These are phyloP conservation scores for Leptodontidium sp. DNA, from an alignment of 2,329 filamentous ascomycete genomes.

Conservation along the genomic window DNA sequence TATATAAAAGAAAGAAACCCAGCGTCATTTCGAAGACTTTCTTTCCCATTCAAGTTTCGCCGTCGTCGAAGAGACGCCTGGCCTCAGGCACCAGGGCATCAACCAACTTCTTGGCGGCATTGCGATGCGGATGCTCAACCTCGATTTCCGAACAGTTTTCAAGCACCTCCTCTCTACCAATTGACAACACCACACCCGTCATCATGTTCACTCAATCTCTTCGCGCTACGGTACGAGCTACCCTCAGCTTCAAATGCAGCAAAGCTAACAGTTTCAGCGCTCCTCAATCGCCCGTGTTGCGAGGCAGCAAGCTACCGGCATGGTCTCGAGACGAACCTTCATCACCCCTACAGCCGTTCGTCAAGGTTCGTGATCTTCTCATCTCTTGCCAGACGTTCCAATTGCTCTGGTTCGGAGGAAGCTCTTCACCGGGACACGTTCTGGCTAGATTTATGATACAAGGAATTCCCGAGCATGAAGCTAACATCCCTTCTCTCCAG, in stretches of 20 bases:
- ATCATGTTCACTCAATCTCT: slow-evolving; percentile 49
- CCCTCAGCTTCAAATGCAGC: slow-evolving; percentile 31
- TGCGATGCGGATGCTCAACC: slow-evolving; percentile 16
- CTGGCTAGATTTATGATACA: neutral
- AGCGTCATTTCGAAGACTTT: too few species aligned
- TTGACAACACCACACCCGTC: slow-evolving; percentile 43
- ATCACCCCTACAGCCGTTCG: slow-evolving; percentile 48
- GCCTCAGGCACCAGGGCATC: slow-evolving; percentile 10
- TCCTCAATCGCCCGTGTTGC: slow-evolving; percentile 47
- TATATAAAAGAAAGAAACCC: too few species aligned
- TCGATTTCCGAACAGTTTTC: slow-evolving; percentile 26
- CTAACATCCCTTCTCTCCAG: slow-evolving; percentile 57
- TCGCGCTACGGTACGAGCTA: slow-evolving; percentile 46
- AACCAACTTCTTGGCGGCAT: neutral
- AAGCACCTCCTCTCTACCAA: slow-evolving; percentile 39
- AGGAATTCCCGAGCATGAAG: slow-evolving; percentile 3
- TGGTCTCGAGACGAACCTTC: slow-evolving; percentile 46
- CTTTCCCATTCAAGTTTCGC: too few species aligned
- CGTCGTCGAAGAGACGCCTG: neutral
- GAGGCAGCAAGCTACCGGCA: slow-evolving; percentile 44
- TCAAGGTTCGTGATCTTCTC: slow-evolving; percentile 43
- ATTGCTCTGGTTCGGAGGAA: neutral
- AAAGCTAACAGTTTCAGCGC: slow-evolving; percentile 45
- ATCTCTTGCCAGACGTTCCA: neutral
- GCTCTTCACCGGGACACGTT: neutral